These are phyloP conservation scores for Epichloe festucae DNA, from an alignment of 2,329 filamentous ascomycete genomes.

Conservation along the genomic window DNA sequence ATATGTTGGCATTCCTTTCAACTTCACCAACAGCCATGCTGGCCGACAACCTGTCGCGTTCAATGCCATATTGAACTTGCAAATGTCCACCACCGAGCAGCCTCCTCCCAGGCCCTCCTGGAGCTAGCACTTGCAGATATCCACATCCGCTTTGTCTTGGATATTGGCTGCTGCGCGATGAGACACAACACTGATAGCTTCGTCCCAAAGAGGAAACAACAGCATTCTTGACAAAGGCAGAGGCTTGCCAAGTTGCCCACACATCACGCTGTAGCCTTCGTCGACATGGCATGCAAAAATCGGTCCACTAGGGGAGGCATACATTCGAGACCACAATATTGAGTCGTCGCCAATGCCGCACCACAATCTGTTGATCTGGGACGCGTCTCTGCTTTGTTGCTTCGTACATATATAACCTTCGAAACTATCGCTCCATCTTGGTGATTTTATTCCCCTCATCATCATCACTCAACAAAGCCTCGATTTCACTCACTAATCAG, in stretches of 20 bases:
- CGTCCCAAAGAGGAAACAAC: background rate
- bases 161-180: background rate
- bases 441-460: conserved; percentile 7
- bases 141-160: background rate
- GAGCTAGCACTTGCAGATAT: background rate
- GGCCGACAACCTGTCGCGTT: background rate
- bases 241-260: background rate
- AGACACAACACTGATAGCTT: background rate
- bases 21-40: background rate
- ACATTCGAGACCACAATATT: background rate
- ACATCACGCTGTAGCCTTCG: background rate
- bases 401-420: conserved; percentile 19
- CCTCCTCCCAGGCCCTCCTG: background rate
- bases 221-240: conserved; percentile 1
- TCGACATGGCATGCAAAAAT: conserved; percentile 2
- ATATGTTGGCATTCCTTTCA: background rate
- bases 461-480: conserved; percentile 14
- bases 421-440: conserved; percentile 8
- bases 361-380: background rate
- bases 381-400: conserved; percentile 1
- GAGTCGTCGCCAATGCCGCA: background rate
- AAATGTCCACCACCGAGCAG: background rate
- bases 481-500: conserved; percentile 17
- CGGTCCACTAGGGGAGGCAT: background rate
- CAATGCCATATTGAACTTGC: too few relatives aligned